phyloP scores from a whole-genome alignment of 2,329 filamentous ascomycete genomes.

The Magnaporthiopsis incrustans region DNA sequence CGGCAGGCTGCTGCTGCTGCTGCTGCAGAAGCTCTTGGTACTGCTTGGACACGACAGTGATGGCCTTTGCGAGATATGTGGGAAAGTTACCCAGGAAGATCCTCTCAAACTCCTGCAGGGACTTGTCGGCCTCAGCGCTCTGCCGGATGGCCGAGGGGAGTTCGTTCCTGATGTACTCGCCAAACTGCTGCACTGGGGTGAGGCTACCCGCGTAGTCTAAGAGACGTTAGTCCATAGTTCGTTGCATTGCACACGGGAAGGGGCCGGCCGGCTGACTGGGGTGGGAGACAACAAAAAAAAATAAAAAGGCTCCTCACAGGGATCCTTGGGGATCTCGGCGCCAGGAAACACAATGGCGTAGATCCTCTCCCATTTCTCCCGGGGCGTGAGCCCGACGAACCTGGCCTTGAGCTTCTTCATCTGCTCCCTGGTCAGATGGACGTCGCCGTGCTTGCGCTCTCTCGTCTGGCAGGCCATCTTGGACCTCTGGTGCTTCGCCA shows the following conservation, averaged over 20 bases:
- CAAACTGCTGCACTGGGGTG: neutral
- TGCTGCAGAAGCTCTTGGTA: neutral
- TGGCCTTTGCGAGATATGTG: neutral
- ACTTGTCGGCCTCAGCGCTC: neutral
- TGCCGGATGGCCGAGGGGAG: neutral
- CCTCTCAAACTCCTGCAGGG: neutral
- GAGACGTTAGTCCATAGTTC: neutral
- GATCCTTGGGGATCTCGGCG: conserved; percentile 12
- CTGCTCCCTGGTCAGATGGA: conserved; percentile 33
- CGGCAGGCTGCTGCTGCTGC: neutral
- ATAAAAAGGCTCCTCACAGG: neutral
- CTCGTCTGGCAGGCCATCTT: conserved; percentile 31
- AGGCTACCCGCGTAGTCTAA: neutral
- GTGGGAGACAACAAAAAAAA: no score
- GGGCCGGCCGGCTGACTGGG: no score
- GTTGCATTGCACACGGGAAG: no score
- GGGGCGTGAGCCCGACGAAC: conserved; percentile 9
- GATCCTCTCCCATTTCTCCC: conserved; percentile 18
- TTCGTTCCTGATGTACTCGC: neutral
- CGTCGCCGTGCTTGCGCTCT: conserved; percentile 33
- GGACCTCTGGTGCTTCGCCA: conserved; percentile 18
- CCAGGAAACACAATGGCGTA: conserved; percentile 17
- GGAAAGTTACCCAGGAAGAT: neutral
- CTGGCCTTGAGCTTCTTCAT: conserved; percentile 15
- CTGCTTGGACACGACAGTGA: neutral